Evolutionary conservation across 2,329 filamentous ascomycete species (phyloP), one percentile per base, ranked within the genome.

Genomic region (Bipolaris cookei): DNA sequence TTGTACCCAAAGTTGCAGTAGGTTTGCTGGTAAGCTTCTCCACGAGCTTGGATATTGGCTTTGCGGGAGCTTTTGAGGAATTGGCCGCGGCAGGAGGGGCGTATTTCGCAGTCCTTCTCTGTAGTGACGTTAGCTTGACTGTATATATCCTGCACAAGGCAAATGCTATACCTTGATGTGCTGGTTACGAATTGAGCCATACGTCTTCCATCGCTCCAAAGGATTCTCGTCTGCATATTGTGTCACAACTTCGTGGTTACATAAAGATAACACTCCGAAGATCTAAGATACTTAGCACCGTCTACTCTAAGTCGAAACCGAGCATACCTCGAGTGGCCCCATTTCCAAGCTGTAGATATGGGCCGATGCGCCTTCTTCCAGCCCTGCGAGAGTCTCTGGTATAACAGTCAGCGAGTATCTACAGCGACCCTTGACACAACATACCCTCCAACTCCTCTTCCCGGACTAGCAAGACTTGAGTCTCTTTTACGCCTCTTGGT

Each of bases 261-360:
- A 85, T 52, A 95, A 88, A 3, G 88, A 86, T 37, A 97, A 80
- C 0, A 88, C 75, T 66, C 91, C 86, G 16, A 95, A 77, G 69
- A 81, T 76, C 70, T 94, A 84, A 72, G 69, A 86, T 88, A 20
- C 14, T 35, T 35, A 21, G 44, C 37, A 49, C 13, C 3, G 39
- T 21, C 18, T 6, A 25, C 18, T 6, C 8, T 13, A 8, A n/a
- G 16, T 39, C 16, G 3, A 4, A 43, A 13, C 21, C 10, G n/a
- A 32, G 52, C 73, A 38, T 77, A 86, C 88, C 75, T 88, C 89
- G 14, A 92, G 80, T 1, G 87, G 84, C 35, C 86, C 84, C 1
- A 90, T 84, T 39, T 90, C 88, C 16, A 98, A 72, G 69, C 92
- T 97, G 79, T 98, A 98, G 41, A 98, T 80, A 67, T 97, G 92